Percentiles rank a stretch among this genome's conserved stretches.
These are phyloP conservation scores for Trichoderma endophyticum DNA, from an alignment of 2,329 filamentous ascomycete species.

Conservation along the genomic window DNA sequence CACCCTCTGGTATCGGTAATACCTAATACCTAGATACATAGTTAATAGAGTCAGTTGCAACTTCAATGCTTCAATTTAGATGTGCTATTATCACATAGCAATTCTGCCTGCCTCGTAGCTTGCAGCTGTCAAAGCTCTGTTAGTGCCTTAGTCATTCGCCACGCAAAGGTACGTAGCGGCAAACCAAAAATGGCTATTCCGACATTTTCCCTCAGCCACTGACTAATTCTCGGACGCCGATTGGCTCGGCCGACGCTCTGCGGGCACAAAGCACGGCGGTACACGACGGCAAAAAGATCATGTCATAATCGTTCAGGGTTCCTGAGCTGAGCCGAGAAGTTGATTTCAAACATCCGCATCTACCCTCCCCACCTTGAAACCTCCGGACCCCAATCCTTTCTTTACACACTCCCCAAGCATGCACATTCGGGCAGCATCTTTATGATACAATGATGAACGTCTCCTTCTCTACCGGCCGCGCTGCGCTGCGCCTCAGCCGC, in stretches of 20 bases:
- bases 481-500: constrained; percentile 40
- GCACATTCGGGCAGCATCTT: background rate
- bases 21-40: background rate
- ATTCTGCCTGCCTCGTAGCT: background rate
- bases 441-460: constrained; percentile 43
- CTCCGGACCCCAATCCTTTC: background rate
- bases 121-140: background rate
- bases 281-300: constrained; percentile 9
- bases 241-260: constrained; percentile 24
- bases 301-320: constrained; percentile 18
- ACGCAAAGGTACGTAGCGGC: background rate
- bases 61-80: background rate
- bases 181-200: constrained; percentile 7
- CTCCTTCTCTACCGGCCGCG: constrained; percentile 39
- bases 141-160: background rate
- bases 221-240: constrained; percentile 20
- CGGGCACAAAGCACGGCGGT: constrained; percentile 3
- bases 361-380: constrained; percentile 8
- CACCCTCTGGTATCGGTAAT: no score
- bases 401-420: constrained; percentile 13
- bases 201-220: background rate
- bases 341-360: constrained; percentile 16
- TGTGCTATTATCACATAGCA: background rate
- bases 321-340: constrained; percentile 16
- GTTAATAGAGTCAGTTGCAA: background rate